These are phyloP conservation scores for Lavandula angustifolia DNA, from an alignment of 257 asterid species.

Conservation along the genomic window DNA sequence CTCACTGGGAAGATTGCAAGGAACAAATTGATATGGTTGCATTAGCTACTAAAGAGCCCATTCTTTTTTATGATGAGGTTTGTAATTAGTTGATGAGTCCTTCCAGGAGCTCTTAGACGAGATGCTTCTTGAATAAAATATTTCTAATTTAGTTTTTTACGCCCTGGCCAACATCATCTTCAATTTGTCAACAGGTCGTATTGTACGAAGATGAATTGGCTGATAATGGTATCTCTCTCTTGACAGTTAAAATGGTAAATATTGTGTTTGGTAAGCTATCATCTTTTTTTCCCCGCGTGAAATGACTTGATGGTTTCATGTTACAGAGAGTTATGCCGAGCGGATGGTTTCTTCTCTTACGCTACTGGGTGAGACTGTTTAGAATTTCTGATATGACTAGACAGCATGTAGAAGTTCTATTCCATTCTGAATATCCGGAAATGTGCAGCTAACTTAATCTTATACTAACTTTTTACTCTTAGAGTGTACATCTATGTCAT, in stretches of 20 bases:
- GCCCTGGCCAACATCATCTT: conserved; percentile 23
- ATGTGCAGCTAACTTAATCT: conserved; percentile 7
- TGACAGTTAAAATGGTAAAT: conserved; percentile 94
- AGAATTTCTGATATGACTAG: conserved; percentile 24
- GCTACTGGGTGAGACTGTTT: conserved; percentile 85
- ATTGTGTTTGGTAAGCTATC: conserved; percentile 31
- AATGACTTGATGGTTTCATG: conserved; percentile 36
- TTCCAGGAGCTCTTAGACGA: conserved; percentile 27
- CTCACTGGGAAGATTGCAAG: conserved; percentile 75
- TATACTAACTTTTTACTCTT: conserved; percentile 11
- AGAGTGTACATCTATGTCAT: conserved; percentile 18
- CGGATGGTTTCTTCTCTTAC: conserved; percentile 94
- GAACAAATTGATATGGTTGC: conserved; percentile 84
- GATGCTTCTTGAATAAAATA: conserved; percentile 24
- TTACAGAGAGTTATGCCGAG: conserved; percentile 98
- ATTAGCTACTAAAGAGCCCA: conserved; percentile 81
- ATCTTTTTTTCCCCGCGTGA: conserved; percentile 19
- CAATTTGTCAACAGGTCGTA: conserved; percentile 57
- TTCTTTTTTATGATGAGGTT: conserved; percentile 97
- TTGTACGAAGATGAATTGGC: conserved; percentile 98
- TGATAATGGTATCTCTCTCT: conserved; percentile 92
- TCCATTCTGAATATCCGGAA: conserved; percentile 22
- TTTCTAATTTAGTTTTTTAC: conserved; percentile 24
- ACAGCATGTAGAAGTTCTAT: conserved; percentile 10
- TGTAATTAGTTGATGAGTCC: conserved; percentile 32